Evolutionary conservation across 2,329 filamentous ascomycete genomes (phyloP).

Genomic region (Aspergillus floridensis): DNA sequence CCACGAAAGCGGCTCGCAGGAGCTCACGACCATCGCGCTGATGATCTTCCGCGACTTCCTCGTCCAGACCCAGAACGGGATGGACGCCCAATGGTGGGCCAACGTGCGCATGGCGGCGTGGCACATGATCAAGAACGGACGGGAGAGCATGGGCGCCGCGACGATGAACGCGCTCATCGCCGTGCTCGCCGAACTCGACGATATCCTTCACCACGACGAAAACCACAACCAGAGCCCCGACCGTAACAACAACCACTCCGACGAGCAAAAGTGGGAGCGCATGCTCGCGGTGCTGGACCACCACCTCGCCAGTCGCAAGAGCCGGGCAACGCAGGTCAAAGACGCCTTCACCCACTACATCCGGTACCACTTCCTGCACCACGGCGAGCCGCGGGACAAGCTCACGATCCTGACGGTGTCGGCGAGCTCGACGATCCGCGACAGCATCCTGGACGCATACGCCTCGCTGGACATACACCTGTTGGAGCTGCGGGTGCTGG

Average conservation of each 20-base stretch:
- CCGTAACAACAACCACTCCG: too few relatives aligned
- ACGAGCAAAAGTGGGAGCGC: slow-evolving; percentile 18
- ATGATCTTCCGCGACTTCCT: slow-evolving; percentile 49
- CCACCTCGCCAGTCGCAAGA: slow-evolving; percentile 24
- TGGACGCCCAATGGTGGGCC: slow-evolving; percentile 51
- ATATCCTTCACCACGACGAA: slow-evolving; percentile 23
- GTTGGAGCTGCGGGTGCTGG: slow-evolving; percentile 60
- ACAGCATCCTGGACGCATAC: slow-evolving; percentile 48
- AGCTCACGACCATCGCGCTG: slow-evolving; percentile 57
- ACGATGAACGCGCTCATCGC: slow-evolving; percentile 45
- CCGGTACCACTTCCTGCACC: slow-evolving; percentile 13
- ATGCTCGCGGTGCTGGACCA: slow-evolving; percentile 26
- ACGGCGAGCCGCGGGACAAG: slow-evolving; percentile 8
- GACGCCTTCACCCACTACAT: slow-evolving; percentile 29
- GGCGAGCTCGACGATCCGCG: slow-evolving; percentile 60
- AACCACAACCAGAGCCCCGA: not conserved
- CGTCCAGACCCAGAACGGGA: slow-evolving; percentile 19
- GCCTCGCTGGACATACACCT: slow-evolving; percentile 29
- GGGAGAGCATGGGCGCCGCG: slow-evolving; percentile 65
- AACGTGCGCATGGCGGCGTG: slow-evolving; percentile 57
- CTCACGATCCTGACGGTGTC: slow-evolving; percentile 61
- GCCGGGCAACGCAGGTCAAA: slow-evolving; percentile 24
- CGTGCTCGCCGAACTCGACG: slow-evolving; percentile 24
- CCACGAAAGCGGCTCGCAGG: slow-evolving; percentile 58
- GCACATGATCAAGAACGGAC: slow-evolving; percentile 64